These are phyloP conservation scores for Quillaja saponaria DNA, from an alignment of 306 rosid genomes.

Conservation along the genomic window DNA sequence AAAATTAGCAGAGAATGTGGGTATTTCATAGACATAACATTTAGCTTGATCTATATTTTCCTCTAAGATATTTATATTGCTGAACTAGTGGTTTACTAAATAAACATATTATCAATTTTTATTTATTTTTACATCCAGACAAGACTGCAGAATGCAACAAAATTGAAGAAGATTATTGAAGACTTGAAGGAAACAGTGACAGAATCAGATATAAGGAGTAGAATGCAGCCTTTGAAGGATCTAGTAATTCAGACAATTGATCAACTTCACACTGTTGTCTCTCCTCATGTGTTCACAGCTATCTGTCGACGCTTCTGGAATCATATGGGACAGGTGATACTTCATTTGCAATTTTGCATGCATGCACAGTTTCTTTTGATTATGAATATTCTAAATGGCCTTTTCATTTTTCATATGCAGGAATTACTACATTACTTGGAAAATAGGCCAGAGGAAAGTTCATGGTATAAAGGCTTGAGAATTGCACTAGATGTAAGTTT, in stretches of 20 bases:
- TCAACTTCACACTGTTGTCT: constrained; percentile 29
- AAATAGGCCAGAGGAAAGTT: constrained; percentile 21
- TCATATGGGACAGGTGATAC: constrained; percentile 42
- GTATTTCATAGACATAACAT: too few relatives aligned
- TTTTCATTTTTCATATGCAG: too few relatives aligned
- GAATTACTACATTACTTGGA: constrained; percentile 34
- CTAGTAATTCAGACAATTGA: constrained; percentile 22
- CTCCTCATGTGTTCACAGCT: constrained; percentile 33
- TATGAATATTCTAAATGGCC: too few relatives aligned
- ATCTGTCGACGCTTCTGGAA: constrained; percentile 38
- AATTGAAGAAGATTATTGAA: constrained; percentile 38
- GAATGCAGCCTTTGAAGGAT: constrained; percentile 37
- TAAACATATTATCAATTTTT: too few relatives aligned
- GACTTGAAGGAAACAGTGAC: constrained; percentile 17
- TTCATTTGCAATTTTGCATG: too few relatives aligned
- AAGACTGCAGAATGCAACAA: constrained; percentile 32
- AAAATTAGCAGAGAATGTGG: constrained; percentile 40
- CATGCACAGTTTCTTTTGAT: not conserved
- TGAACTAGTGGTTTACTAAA: too few relatives aligned
- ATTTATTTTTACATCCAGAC: constrained; percentile 30
- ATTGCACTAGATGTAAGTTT: constrained; percentile 36
- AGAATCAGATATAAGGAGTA: constrained; percentile 24
- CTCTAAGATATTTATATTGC: too few relatives aligned
- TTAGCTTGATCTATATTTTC: too few relatives aligned
- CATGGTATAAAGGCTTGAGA: constrained; percentile 35